Conservation (phyloP, 2,329 filamentous ascomycete species). For the Stemphylium lycopersici region DNA sequence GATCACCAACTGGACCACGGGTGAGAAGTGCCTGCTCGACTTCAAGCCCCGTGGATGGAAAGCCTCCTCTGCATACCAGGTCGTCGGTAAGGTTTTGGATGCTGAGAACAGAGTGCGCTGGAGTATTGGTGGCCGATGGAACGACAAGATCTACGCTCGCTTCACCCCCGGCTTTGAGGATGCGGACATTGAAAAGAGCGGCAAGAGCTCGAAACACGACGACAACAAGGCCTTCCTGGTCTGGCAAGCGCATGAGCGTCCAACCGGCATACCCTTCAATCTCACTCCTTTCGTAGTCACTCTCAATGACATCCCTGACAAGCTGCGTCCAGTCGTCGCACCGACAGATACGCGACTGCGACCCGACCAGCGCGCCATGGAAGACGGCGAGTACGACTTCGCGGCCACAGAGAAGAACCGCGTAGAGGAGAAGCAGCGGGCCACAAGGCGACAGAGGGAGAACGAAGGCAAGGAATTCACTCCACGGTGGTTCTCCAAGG, state of each 20-base stretch:
- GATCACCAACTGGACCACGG: conserved; percentile 95
- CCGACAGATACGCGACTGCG: conserved; percentile 93
- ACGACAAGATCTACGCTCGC: conserved; percentile 94
- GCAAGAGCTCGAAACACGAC: conserved; percentile 56
- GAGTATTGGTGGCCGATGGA: conserved; percentile 94
- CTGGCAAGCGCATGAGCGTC: conserved; percentile 86
- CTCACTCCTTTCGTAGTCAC: conserved; percentile 94
- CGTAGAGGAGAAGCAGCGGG: conserved; percentile 88
- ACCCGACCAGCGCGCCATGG: conserved; percentile 96
- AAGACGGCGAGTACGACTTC: conserved; percentile 95
- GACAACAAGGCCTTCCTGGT: conserved; percentile 83
- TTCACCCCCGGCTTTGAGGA: conserved; percentile 90
- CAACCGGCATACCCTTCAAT: conserved; percentile 90
- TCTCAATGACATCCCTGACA: conserved; percentile 89
- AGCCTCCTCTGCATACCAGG: conserved; percentile 86
- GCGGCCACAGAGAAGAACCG: conserved; percentile 94
- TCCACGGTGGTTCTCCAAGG: conserved; percentile 84
- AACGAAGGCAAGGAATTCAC: conserved; percentile 78
- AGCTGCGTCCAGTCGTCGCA: conserved; percentile 76
- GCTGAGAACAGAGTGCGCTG: conserved; percentile 79
- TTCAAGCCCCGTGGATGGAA: conserved; percentile 98
- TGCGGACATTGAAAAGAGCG: conserved; percentile 60
- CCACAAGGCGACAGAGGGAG: conserved; percentile 75
- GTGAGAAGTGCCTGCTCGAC: conserved; percentile 85
- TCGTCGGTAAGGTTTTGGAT: conserved; percentile 85